Conservation (phyloP, 768 basidiomycete genomes). For the Infundibulicybe gibba region DNA sequence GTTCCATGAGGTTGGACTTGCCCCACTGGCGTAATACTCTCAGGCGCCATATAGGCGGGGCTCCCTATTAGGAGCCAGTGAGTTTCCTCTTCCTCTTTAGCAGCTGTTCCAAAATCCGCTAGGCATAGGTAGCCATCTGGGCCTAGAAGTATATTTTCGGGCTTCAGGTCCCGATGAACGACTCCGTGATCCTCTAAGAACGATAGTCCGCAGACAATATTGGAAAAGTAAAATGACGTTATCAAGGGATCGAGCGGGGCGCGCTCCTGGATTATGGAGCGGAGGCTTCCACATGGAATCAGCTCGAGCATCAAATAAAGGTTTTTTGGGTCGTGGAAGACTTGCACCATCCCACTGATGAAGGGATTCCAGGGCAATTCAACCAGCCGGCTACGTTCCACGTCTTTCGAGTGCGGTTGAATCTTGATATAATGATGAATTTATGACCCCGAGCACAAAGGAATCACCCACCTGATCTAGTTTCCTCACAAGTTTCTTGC, state of each 20-base stretch:
- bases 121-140: constrained; percentile 52
- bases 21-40: constrained; percentile 21
- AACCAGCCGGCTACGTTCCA: constrained; percentile 38
- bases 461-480: constrained; percentile 10
- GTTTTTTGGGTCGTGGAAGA: constrained; percentile 42
- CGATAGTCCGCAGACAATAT: constrained; percentile 45
- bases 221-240: constrained; percentile 51
- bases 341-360: constrained; percentile 40
- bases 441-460: not conserved
- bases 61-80: constrained; percentile 40
- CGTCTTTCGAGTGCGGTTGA: constrained; percentile 25
- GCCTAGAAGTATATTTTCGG: constrained; percentile 54
- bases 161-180: constrained; percentile 55
- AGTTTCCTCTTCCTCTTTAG: constrained; percentile 13
- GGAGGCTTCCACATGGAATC: constrained; percentile 41
- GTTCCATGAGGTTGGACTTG: constrained; percentile 14
- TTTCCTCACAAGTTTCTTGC: constrained; percentile 28
- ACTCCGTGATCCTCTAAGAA: constrained; percentile 42
- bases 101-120: constrained; percentile 47
- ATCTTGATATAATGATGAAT: constrained; percentile 9
- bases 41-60: constrained; percentile 46
- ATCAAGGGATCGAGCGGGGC: constrained; percentile 25
- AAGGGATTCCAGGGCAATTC: constrained; percentile 53
- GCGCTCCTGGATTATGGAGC: constrained; percentile 26
- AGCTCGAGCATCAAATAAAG: constrained; percentile 51